These are phyloP conservation scores for Pichia eremophila DNA, from an alignment of 805 yeast species.

Conservation along the genomic window DNA sequence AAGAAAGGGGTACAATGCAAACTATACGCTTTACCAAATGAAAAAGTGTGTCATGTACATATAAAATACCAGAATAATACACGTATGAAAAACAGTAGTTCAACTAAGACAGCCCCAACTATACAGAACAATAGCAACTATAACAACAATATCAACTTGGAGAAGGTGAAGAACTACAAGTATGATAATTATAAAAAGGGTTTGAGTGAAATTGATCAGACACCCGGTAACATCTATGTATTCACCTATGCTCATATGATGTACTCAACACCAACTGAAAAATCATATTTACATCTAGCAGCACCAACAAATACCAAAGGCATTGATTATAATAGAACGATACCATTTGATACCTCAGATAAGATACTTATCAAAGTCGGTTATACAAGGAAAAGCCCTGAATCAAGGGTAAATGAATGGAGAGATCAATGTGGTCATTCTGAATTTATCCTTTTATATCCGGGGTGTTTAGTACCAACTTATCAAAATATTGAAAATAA, in stretches of 20 bases:
- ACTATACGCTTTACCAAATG: slow-evolving; percentile 2
- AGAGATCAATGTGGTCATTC: slow-evolving; percentile 38
- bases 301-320: slow-evolving; percentile 15
- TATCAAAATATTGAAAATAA: not conserved
- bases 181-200: too few relatives aligned
- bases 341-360: slow-evolving; percentile 28
- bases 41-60: slow-evolving; percentile 6
- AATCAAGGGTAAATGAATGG: slow-evolving; percentile 41
- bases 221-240: slow-evolving; percentile 39
- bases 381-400: slow-evolving; percentile 39
- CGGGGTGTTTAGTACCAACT: slow-evolving; percentile 14
- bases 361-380: slow-evolving; percentile 43
- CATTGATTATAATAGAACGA: slow-evolving; percentile 21
- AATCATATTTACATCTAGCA: slow-evolving; percentile 31
- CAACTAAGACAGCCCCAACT: too few relatives aligned
- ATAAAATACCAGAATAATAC: not conserved
- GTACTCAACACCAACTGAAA: slow-evolving; percentile 16
- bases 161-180: too few relatives aligned
- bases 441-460: slow-evolving; percentile 31
- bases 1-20: slow-evolving; percentile 3
- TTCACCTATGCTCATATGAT: slow-evolving; percentile 38
- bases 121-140: too few relatives aligned
- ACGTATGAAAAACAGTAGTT: too few relatives aligned
- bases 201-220: not conserved
- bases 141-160: too few relatives aligned